Base-by-base conservation (phyloP, 768 basidiomycete genomes). In the Mycena albidolilacea region DNA sequence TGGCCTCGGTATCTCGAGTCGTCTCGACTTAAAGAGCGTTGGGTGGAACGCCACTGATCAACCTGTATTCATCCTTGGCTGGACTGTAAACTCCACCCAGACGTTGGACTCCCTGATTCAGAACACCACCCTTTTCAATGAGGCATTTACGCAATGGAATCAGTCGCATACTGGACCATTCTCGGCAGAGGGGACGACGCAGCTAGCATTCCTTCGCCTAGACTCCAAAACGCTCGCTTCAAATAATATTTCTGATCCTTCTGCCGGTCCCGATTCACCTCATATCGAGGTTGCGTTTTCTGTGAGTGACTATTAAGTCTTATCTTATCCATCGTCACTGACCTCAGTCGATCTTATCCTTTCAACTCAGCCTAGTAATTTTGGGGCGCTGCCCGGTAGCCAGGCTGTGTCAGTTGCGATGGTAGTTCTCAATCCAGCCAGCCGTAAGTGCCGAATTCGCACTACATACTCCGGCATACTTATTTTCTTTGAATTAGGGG, bases 11-110 rank as follows among this genome's bases (percentile, higher is more conserved):
- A 74, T 64, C 21, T 55, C 80, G 10, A 67, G 72, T n/a, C 78
- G 82, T 9, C 64, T 82, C 35, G 38, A 69, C 48, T 60, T 70
- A 38, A 44, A 64, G 55, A 57, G 60, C 19, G 43, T 59, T 41
- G 59, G 73, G 39, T 39, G 5, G 23, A 81, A 81, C 55, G 30
- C 78, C 14, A 54, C 73, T 15, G 81, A 81, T 70, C 81, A 82
- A 41, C 77, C 78, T 3, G 52, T 57, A 0, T 38, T 79, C 37
- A 41, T 62, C 14, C 63, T 41, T 37, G 70, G 66, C 30, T 80
- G 77, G 77, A 35, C 71, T 21, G 78, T 79, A 23, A 75, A 77
- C 46, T 69, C 74, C 3, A 77, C 71, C 9, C 44, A 71, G 35
- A 79, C 77, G 5, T 69, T 68, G 39, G 65, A 72, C 0, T 38